Conservation (phyloP, 2,329 filamentous ascomycete genomes). For the Canariomyces notabilis region DNA sequence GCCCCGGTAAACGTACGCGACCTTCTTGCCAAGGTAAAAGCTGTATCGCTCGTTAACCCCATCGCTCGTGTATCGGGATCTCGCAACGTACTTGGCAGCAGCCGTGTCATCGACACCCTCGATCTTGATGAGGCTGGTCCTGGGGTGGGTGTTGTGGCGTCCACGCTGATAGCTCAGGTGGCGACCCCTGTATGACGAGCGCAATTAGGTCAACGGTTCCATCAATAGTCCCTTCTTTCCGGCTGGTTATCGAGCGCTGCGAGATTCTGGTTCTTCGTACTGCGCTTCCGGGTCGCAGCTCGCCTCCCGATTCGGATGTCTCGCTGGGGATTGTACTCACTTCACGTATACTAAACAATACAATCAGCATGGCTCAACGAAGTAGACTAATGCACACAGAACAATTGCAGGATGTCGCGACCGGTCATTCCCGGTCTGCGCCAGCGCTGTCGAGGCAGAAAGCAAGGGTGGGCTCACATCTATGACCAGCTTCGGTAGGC, state of each 20-base stretch:
- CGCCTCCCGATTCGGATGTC: conserved; percentile 10
- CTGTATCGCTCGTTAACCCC: conserved; percentile 34
- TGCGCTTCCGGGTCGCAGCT: conserved; percentile 10
- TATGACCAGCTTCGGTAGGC: conserved; percentile 83
- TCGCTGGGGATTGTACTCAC: conserved; percentile 52
- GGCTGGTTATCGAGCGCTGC: conserved; percentile 7
- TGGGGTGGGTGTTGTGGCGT: conserved; percentile 85
- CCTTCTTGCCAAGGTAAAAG: conserved; percentile 99
- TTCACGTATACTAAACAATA: conserved; percentile 72
- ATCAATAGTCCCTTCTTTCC: conserved; percentile 9
- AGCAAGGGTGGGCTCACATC: conserved; percentile 60
- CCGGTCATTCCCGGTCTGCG: conserved; percentile 7
- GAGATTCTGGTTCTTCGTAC: conserved; percentile 21
- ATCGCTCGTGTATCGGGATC: conserved; percentile 3
- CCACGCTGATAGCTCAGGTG: conserved; percentile 97
- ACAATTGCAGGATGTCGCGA: conserved; percentile 13
- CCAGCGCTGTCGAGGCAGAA: conserved; percentile 13
- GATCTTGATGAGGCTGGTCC: conserved; percentile 94
- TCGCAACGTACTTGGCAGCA: conserved; percentile 69
- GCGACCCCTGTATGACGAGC: conserved; percentile 65
- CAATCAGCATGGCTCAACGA: conserved; percentile 34
- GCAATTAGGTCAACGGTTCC: conserved; percentile 23
- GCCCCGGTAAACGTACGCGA: conserved; percentile 97
- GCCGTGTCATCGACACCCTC: conserved; percentile 92
- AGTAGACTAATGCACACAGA: conserved; percentile 5